Base-by-base conservation (phyloP, 352 stramenopile genomes). In the Globisporangium lucens region DNA sequence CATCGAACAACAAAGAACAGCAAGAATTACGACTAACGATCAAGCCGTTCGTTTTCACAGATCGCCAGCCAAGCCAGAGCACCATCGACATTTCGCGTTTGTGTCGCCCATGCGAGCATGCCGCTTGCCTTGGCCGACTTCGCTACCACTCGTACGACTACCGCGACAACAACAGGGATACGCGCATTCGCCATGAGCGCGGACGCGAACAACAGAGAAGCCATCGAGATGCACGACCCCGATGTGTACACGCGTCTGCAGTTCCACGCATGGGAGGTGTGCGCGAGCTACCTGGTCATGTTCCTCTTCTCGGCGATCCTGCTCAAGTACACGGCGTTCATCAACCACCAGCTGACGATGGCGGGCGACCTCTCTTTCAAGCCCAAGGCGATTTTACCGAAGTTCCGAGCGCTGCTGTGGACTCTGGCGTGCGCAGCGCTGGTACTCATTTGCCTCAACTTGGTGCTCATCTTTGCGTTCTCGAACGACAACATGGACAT, bases 401-500 rank as follows among this genome's bases (percentile, higher is more conserved):
- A 80, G 9, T 90, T 78, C 58, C 78, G 88, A n/a, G 77, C 78
- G n/a, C 57, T 90, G 35, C 71, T 90, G 4, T 82, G 73, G 76
- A 69, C 83, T 9, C 68, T 89, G 29, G 68, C 64, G 9, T 71
- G 56, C 36, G 67, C 67, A 0, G 67, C 76, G 9, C 52, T 85
- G 30, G 68, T 56, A 27, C 29, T 71, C 29, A 81, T 71, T 20
- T 38, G 72, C n/a, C 56, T 85, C 33, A 85, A 83, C 65, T 73
- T 75, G 1, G 77, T 71, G 38, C 66, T 80, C 12, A 78, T 83
- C 69, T 76, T 76, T 63, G 75, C 71, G 35, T 74, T 87, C 53
- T 74, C 79, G 38, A 75, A 64, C 17, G 74, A 85, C 30, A 62
- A 7, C 5, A 30, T 70, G 47, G 27, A 1, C 8, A 38, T 58